phyloP scores from a whole-genome alignment of 805 yeast species.

The Brettanomyces bruxellensis region DNA sequence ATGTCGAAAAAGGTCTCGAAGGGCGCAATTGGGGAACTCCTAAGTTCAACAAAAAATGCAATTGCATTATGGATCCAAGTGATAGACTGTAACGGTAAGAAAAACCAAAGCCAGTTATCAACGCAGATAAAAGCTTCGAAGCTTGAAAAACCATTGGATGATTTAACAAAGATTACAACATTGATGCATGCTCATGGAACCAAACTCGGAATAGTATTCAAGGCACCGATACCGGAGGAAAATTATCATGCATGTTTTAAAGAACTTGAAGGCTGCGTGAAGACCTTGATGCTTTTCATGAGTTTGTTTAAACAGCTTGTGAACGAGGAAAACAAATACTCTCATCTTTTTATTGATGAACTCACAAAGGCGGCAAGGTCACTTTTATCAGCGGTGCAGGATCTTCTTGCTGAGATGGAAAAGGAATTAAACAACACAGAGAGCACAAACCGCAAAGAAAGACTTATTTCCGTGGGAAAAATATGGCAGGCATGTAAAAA shows the following conservation, averaged over 20 bases:
- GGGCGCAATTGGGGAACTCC: neutral
- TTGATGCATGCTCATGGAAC: slow-evolving; percentile 70
- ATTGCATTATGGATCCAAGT: slow-evolving; percentile 10
- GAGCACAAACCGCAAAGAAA: slow-evolving; percentile 14
- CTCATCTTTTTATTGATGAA: slow-evolving; percentile 22
- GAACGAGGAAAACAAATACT: slow-evolving; percentile 24
- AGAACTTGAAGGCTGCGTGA: slow-evolving; percentile 38
- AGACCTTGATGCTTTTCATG: slow-evolving; percentile 34
- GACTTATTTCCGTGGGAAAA: slow-evolving; percentile 55
- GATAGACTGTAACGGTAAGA: neutral
- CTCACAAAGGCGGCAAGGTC: slow-evolving; percentile 18
- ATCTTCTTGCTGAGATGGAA: slow-evolving; percentile 12
- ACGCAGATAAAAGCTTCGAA: slow-evolving; percentile 15
- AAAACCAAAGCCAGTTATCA: neutral
- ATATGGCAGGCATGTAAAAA: slow-evolving; percentile 63
- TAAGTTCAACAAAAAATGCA: slow-evolving; percentile 8
- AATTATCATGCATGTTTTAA: slow-evolving; percentile 36
- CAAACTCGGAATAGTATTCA: slow-evolving; percentile 63
- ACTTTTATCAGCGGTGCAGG: slow-evolving; percentile 9
- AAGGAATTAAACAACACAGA: slow-evolving; percentile 6
- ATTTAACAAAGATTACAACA: slow-evolving; percentile 48
- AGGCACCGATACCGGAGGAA: slow-evolving; percentile 40
- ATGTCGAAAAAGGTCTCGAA: neutral
- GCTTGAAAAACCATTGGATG: slow-evolving; percentile 40
- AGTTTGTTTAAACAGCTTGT: slow-evolving; percentile 36